phyloP scores from a whole-genome alignment of 1,284 basidiomycete genomes.

The Ustilago tritici region DNA sequence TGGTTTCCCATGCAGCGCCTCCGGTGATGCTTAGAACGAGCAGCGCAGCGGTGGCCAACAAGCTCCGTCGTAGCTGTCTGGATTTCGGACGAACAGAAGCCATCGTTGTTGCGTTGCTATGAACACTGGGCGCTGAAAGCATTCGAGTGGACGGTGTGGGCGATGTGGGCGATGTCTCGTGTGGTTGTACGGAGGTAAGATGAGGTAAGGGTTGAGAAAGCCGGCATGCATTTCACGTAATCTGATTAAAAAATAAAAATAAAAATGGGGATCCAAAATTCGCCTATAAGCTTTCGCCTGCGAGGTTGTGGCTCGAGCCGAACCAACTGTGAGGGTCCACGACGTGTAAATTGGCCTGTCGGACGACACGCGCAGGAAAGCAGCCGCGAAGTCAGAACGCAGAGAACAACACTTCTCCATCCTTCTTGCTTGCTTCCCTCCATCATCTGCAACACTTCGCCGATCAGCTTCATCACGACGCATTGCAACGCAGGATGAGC shows the following conservation, averaged over 20 bases:
- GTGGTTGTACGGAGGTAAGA: neutral
- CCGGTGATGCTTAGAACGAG: slow-evolving; percentile 6
- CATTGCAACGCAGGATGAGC: slow-evolving; percentile 14
- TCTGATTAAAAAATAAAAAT: neutral
- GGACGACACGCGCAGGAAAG: slow-evolving; percentile 17
- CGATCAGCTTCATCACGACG: neutral
- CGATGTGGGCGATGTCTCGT: neutral
- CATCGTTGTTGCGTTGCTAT: neutral
- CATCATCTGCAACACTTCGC: neutral
- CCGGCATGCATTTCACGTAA: neutral
- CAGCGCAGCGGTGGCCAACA: neutral
- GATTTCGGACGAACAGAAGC: neutral
- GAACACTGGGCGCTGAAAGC: neutral
- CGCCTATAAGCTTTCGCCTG: too few relatives aligned
- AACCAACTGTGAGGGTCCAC: slow-evolving; percentile 1
- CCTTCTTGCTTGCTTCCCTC: neutral
- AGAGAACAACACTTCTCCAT: slow-evolving; percentile 7
- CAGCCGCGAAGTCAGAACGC: neutral
- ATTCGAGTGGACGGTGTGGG: neutral
- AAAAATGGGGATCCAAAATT: neutral
- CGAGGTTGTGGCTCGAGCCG: slow-evolving; percentile 9
- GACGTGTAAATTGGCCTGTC: slow-evolving; percentile 22
- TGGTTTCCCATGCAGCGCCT: slow-evolving; percentile 29
- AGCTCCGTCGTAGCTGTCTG: neutral
- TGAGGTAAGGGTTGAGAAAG: neutral